These are phyloP conservation scores for Rhodotorula sp. DNA, from an alignment of 1,284 basidiomycete genomes.

Conservation along the genomic window DNA sequence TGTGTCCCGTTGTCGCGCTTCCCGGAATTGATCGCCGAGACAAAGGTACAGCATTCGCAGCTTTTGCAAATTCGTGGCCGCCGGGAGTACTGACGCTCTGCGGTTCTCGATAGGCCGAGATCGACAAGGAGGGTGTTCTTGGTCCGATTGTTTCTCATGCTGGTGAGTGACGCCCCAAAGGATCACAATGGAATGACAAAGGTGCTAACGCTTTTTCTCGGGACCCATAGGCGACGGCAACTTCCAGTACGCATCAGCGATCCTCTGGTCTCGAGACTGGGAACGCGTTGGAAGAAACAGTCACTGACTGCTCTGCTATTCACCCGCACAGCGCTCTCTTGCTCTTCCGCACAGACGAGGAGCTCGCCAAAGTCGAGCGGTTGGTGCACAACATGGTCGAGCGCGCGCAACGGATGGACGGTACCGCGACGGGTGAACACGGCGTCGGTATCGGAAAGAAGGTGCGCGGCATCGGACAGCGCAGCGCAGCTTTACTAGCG, in stretches of 20 bases:
- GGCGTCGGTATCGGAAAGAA: conserved; percentile 43
- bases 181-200: neutral
- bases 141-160: conserved; percentile 43
- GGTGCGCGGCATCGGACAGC: neutral
- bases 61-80: too few relatives aligned
- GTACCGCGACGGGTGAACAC: conserved; percentile 61
- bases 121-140: conserved; percentile 30
- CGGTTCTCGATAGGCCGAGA: conserved; percentile 14
- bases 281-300: neutral
- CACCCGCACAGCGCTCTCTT: conserved; percentile 47
- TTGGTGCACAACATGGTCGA: conserved; percentile 67
- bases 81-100: too few relatives aligned
- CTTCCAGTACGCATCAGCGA: conserved; percentile 19
- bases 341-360: conserved; percentile 63
- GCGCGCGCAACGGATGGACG: conserved; percentile 69
- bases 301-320: conserved; percentile 11
- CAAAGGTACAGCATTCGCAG: conserved; percentile 21
- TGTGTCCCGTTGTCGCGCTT: conserved; percentile 43
- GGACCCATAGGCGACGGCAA: conserved; percentile 36
- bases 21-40: conserved; percentile 43
- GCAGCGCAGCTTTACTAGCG: neutral
- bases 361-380: conserved; percentile 56
- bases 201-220: neutral
- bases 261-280: neutral
- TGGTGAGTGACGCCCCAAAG: conserved; percentile 4